Percentiles rank a stretch among this genome's conserved stretches.
Evolutionary conservation across 805 yeast genomes (phyloP).

Genomic region (Candida tammaniensis): DNA sequence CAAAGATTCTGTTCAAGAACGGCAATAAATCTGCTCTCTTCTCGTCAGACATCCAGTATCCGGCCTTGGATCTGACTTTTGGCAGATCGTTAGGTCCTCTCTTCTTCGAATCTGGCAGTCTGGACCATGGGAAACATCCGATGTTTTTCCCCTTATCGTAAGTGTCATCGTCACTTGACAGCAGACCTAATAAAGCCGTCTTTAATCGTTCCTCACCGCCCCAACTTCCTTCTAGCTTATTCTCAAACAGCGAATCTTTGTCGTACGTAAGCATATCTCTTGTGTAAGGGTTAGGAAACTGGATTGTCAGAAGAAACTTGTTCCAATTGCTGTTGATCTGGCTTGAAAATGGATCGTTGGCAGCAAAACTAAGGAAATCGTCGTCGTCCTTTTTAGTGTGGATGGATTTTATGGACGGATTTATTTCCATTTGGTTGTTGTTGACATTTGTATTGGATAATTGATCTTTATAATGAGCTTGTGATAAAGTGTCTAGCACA

Average conservation of each 20-base stretch:
- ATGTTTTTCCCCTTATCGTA: conserved; percentile 15
- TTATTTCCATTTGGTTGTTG: conserved; percentile 11
- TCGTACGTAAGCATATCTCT: conserved; percentile 24
- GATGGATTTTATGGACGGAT: conserved; percentile 6
- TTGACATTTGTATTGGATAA: conserved; percentile 29
- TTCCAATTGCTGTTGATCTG: conserved; percentile 50
- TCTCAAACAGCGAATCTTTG: conserved; percentile 27
- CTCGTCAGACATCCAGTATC: conserved; percentile 66
- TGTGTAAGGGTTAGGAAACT: conserved; percentile 41
- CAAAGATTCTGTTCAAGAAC: conserved; percentile 52
- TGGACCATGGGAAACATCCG: conserved; percentile 4
- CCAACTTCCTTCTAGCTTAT: conserved; percentile 54
- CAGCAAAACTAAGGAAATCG: conserved; percentile 32
- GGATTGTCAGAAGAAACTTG: conserved; percentile 45
- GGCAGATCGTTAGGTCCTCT: conserved; percentile 23
- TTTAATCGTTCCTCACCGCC: conserved; percentile 67
- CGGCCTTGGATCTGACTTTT: conserved; percentile 53
- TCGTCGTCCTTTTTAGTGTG: conserved; percentile 19
- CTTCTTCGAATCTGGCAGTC: too few species aligned
- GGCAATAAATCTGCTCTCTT: conserved; percentile 66
- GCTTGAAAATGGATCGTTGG: conserved; percentile 39
- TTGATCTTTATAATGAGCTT: conserved; percentile 39
- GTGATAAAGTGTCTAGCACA: conserved; percentile 55
- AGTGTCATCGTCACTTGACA: conserved; percentile 29
- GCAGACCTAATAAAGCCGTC: conserved; percentile 44